Evolutionary conservation across 306 rosid species (phyloP), one percentile per base, ranked within the genome.

Genomic region (Cyclanthera cordifolia): DNA sequence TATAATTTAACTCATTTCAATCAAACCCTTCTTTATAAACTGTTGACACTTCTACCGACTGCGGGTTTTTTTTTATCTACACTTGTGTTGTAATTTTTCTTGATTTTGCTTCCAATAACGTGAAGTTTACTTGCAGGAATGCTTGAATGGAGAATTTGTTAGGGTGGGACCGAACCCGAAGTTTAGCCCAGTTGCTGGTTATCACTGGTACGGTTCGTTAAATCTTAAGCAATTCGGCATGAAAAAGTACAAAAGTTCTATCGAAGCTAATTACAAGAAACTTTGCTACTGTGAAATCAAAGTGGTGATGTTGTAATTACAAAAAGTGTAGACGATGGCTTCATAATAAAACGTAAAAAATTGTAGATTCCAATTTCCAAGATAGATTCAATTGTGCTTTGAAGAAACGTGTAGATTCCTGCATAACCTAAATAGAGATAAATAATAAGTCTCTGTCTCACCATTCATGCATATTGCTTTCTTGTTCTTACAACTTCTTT

Each of bases 61-160:
- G 47, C 24, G 13, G 17, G 48, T 28, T 37, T 17, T 11, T 60
- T 37, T 37, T 17, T 16, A 4, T 21, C 30, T 37, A 17, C 11
- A 17, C 48, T 9, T 60, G 65, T 48, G 13, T 20, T 63, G 32
- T 63, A 12, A 20, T 41, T 41, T 41, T 20, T 63, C 69, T 11
- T 20, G 10, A 41, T 39, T 63, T 41, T 17, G 20, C 30, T 41
- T 3, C 8, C 23, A 17, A 19, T 47, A 46, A 20, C 7, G 43
- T 9, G 34, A 32, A 67, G 45, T 78, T 56, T 67, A 27, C 51
- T 23, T 20, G 67, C 74, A 93, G 96, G 91, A 87, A 69, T 93
- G 96, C 82, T 85, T 93, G 77, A 85, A 89, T 66, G 96, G 96
- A 49, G 98, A 93, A 83, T 93, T 89, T 86, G 98, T 89, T 37